Evolutionary conservation across 441 rosid genomes (phyloP).

Genomic region (Gossypium armourianum): DNA sequence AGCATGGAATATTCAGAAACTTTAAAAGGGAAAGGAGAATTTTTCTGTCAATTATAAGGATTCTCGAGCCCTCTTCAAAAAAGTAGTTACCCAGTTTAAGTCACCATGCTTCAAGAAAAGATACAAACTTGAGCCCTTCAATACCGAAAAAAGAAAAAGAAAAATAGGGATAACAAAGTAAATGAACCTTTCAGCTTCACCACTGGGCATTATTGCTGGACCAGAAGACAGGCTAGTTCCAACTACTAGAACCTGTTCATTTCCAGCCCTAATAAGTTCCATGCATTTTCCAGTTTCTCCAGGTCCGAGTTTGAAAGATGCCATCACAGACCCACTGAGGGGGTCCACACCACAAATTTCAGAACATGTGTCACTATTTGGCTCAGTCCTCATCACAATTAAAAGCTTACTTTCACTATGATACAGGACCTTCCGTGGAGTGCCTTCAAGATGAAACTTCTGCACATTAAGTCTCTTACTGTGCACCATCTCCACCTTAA

Average conservation of each 20-base stretch:
- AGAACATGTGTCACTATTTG: conserved; percentile 45
- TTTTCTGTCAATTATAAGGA: not conserved
- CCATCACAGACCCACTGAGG: conserved; percentile 55
- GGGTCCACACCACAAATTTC: conserved; percentile 90
- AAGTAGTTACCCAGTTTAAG: not conserved
- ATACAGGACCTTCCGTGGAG: conserved; percentile 79
- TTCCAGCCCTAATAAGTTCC: conserved; percentile 78
- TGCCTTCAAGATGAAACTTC: conserved; percentile 90
- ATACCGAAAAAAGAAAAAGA: not conserved
- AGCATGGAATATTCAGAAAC: conserved; percentile 3
- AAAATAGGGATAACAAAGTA: conserved; percentile 14
- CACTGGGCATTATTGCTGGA: conserved; percentile 88
- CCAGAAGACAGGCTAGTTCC: conserved; percentile 85
- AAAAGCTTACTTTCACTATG: conserved; percentile 74
- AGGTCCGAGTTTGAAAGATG: conserved; percentile 60
- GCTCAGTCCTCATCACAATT: conserved; percentile 84
- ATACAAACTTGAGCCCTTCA: not conserved
- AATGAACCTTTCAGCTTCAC: conserved; percentile 89
- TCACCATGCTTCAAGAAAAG: conserved; percentile 6
- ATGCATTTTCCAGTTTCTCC: conserved; percentile 89
- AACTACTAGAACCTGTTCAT: conserved; percentile 68
- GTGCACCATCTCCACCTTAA: conserved; percentile 93
- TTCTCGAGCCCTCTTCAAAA: not conserved
- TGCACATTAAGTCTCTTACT: conserved; percentile 79
- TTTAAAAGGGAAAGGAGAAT: not conserved